Base-by-base conservation (phyloP, 495 filamentous ascomycete genomes). In the Delitschia confertaspora region DNA sequence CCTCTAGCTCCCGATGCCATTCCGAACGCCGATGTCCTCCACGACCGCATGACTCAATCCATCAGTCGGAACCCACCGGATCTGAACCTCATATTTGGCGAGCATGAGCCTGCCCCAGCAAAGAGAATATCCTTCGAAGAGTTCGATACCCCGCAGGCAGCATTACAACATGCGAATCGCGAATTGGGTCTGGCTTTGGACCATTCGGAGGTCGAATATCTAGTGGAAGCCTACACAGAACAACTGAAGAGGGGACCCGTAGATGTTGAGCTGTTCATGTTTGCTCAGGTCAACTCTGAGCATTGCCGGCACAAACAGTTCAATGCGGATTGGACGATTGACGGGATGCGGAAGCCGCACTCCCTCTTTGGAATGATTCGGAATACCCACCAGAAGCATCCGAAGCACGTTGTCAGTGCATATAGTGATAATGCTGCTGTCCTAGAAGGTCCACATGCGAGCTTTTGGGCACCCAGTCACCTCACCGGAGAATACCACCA, bases 371-470 rank as follows among this genome's bases (percentile, higher is more conserved):
- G 76, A 29, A 95, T 96, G 91, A 98, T 98, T 51, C 74, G 83
- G 29, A 91, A 93, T 57, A 98, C 91, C 4, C 85, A 98, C 64
- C 77, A 82, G 57, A 68, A 70, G 40, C 77, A 83, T 39, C 85
- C 86, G 0, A 66, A 80, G 7, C 76, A 78, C 60, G 91, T 86
- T 8, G 73, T 98, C 20, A 95, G 88, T 26, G 93, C 91, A 6
- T 98, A 98, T 59, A 94, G 85, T 47, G 91, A 98, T 60, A 98
- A 98, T 63, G 91, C 91, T 23, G 89, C 91, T 8, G 91, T 98
- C 0, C 68, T 95, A 35, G 68, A 93, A 53, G 91, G 89, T 21
- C 71, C 74, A 37, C 65, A 74, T 30, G 81, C 78, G 18, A 75
- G 73, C 39, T 83, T 83, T 58, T 95, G 87, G 87, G 83, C 86